phyloP scores from a whole-genome alignment of 2,329 filamentous ascomycete species.

The Capronia coronata region DNA sequence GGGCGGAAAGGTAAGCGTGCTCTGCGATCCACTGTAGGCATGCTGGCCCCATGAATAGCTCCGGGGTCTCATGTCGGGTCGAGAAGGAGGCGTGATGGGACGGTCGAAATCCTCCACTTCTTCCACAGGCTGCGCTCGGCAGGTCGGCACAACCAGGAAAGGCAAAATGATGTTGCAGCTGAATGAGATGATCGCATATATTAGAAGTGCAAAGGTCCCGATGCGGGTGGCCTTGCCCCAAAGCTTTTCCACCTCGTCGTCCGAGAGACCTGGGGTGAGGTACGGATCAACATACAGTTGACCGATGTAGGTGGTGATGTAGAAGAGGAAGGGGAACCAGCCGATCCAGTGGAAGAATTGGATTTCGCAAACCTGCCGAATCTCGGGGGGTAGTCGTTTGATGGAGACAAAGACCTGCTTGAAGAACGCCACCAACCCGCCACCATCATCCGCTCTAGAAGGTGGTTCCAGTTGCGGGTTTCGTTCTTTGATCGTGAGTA shows the following conservation, averaged over 20 bases:
- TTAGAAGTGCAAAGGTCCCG: slow-evolving; percentile 79
- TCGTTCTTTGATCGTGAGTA: slow-evolving; percentile 63
- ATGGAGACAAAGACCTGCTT: slow-evolving; percentile 69
- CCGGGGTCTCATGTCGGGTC: slow-evolving; percentile 17
- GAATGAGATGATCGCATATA: slow-evolving; percentile 83
- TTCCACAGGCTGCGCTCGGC: slow-evolving; percentile 35
- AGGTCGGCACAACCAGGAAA: slow-evolving; percentile 77
- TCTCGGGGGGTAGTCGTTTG: slow-evolving; percentile 70
- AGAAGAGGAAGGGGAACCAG: slow-evolving; percentile 93
- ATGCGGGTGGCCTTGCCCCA: slow-evolving; percentile 82
- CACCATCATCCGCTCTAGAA: slow-evolving; percentile 46
- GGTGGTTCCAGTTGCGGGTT: slow-evolving; percentile 69
- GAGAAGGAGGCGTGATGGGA: slow-evolving; percentile 11
- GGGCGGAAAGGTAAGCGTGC: slow-evolving; percentile 13
- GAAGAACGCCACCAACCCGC: slow-evolving; percentile 71
- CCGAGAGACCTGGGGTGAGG: slow-evolving; percentile 69
- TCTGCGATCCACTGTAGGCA: slow-evolving; percentile 15
- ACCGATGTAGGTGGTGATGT: slow-evolving; percentile 87
- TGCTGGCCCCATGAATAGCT: slow-evolving; percentile 11
- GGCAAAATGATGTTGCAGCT: slow-evolving; percentile 75
- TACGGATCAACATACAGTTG: slow-evolving; percentile 86
- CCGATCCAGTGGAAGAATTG: slow-evolving; percentile 88
- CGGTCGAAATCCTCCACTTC: slow-evolving; percentile 7
- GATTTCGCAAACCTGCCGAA: slow-evolving; percentile 71
- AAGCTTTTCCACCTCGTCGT: slow-evolving; percentile 66